Evolutionary conservation across 148 eudicot genomes (phyloP), one percentile per base, ranked within the genome.

Genomic region (Heliosperma pusillum): DNA sequence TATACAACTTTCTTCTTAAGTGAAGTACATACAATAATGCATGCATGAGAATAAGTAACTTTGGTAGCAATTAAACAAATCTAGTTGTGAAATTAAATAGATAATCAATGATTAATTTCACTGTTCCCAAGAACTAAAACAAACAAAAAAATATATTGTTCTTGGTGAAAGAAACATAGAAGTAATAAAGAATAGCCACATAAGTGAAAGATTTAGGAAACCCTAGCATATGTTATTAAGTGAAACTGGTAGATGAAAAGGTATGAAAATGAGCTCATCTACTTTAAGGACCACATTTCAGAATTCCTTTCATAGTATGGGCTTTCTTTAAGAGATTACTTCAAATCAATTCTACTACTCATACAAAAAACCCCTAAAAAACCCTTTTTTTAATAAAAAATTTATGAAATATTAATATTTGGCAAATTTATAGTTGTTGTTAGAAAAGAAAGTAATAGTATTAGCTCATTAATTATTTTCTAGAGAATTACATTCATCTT

Each of bases 221-320:
- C 73, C 73, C 73, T 70, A 70, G 73, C 73, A 52, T 70, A 58
- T 52, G 53, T 50, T 52, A 50, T 19, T 70, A 58, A 69, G 73
- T 70, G 16, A 69, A 69, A 47, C 29, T 47, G 12, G 59, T 69
- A 24, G 45, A 20, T 7, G 29, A 66, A 66, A 66, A 66, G 17
- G 52, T 33, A 33, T 5, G 13, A 11, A 50, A 52, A 25, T 25
- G 29, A 59, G 20, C 9, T 59, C 15, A 70, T 44, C 71, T 52
- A 36, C 73, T 70, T 70, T 70, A 52, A 70, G 73, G 73, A 70
- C 73, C 73, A 70, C 73, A 24, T 25, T 24, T 70, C 36, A 70
- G 22, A 70, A 70, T 50, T 50, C 42, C 42, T 52, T 50, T 70
- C 58, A 24, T 53, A 70, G 73, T 70, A 70, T 70, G 52, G 29